Base-by-base conservation (phyloP, 2,329 filamentous ascomycete species). In the Teratosphaeria zuluensis region DNA sequence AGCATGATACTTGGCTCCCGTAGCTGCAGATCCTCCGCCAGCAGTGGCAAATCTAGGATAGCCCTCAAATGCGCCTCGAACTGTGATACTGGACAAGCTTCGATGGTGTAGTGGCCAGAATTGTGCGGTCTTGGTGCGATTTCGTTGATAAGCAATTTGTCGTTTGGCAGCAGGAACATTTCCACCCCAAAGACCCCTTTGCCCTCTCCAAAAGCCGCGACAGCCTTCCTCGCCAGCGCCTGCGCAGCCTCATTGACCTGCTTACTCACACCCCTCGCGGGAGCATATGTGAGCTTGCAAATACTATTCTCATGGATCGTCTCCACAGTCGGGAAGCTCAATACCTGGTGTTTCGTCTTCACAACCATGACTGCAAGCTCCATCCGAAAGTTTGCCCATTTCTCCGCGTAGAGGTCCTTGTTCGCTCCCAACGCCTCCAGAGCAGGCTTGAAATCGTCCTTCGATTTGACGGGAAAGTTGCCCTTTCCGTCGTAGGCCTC, bases 181-280 rank as follows among this genome's bases (percentile, higher is more conserved):
- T 99, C 94, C 0, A 97, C 92, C 0, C 92, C 94, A 73, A 96
- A 99, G 33, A 96, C 89, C 63, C 94, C 94, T 62, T 94, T 87
- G 56, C 94, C 94, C 77, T 86, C 85, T 3, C 42, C 42, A 57
- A 99, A 87, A 56, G 84, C 87, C 51, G 83, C 81, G 24, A 96
- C 85, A 11, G 94, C 92, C 59, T 88, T 84, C 65, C 84, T 84
- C 0, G 92, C 94, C 0, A 96, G 80, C 51, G 85, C 81, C 69
- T 90, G 86, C 0, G 92, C 92, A 66, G 82, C 77, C 63, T 83
- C 74, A 61, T 83, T 82, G 46, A 88, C 79, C 1, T 78, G 74
- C 1, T 79, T 75, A 0, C 84, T 78, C 2, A 95, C 85, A 6
- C 82, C 80, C 42, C 92, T 82, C 1, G 92, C 89, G 1, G 94